A percentile compares a stretch with the other conserved stretches of the same genome.
Evolutionary conservation across 2,329 filamentous ascomycete genomes (phyloP).

Genomic region (Chrysoporthe cubensis): DNA sequence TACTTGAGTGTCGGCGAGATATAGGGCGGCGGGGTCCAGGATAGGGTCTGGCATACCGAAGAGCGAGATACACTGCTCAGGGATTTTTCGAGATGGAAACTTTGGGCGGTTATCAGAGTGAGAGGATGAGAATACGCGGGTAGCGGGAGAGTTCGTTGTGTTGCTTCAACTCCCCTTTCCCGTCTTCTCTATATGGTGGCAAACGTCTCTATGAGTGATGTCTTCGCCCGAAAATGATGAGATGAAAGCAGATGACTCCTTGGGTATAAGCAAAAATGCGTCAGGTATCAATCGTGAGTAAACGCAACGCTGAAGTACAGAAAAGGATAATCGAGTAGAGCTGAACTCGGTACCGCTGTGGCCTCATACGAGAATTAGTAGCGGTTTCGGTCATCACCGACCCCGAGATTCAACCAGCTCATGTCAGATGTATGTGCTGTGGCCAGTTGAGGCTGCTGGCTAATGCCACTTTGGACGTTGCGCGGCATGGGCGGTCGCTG

Average conservation of each 20-base stretch:
- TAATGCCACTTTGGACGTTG: constrained; percentile 42
- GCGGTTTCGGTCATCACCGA: constrained; percentile 45
- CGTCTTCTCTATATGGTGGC: constrained; percentile 17
- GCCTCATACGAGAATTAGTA: constrained; percentile 13
- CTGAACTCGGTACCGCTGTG: not conserved
- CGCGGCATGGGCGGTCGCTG: constrained; percentile 36
- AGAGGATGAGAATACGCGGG: constrained; percentile 10
- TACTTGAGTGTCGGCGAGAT: not conserved
- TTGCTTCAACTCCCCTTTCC: not conserved
- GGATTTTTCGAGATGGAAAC: not conserved
- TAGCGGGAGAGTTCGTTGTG: not conserved
- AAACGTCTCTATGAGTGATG: constrained; percentile 13
- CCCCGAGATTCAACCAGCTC: constrained; percentile 76
- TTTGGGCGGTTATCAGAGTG: not conserved
- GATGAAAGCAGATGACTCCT: not conserved
- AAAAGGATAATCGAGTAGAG: constrained; percentile 2
- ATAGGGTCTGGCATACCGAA: not conserved
- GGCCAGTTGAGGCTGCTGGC: constrained; percentile 54
- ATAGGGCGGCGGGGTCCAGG: not conserved
- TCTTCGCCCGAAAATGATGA: constrained; percentile 14
- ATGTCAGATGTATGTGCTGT: constrained; percentile 65
- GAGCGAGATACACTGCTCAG: not conserved
- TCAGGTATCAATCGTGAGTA: constrained; percentile 23
- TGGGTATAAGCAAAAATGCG: constrained; percentile 19
- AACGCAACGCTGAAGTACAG: constrained; percentile 11